Evolutionary conservation across 192 early-diverging fungal genomes (phyloP), one percentile per base, ranked within the genome.

Genomic region (Umbelopsis sp.): DNA sequence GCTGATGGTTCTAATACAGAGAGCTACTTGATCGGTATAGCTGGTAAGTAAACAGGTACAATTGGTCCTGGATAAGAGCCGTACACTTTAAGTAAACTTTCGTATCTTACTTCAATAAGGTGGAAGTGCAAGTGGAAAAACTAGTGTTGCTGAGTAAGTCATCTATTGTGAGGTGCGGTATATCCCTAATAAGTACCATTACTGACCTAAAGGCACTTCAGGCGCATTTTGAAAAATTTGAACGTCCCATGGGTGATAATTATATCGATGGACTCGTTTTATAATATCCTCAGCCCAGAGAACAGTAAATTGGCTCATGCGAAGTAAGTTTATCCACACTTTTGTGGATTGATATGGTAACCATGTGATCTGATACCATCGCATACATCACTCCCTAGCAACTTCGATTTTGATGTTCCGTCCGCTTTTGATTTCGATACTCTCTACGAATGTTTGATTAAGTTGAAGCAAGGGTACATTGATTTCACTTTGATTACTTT

Each of bases 211-310:
- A 1, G 31, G 29, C 7, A 54, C 45, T 25, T 41, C 62, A 84
- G 82, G 24, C 80, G 89, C 51, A 92, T 94, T 65, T 83, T 91
- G 52, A 89, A 91, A 69, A 88, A 84, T 59, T 71, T 94, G 51
- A 88, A 91, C 68, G 89, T 91, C 0, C 92, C 91, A 24, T 94
- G 92, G 94, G 94, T 97, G 1, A 91, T 94, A 9, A 85, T 97
- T 45, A 59, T 98, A 53, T 95, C 91, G 68, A 98, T 97, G 96
- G 97, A 98, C 78, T 95, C 94, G 11, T 98, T 96, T 76, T 98
- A 98, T 84, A 95, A 93, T 68, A 77, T 84, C 21, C 85, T 98
- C 74, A 90, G 85, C 20, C 85, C 87, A 8, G 93, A 96, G 69
- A 87, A 98, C 73, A 80, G 81, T 71, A 76, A 68, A 29, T 74